Evolutionary conservation across 75 land plant species (phyloP).

Genomic region (Selaginella moellendorffii): DNA sequence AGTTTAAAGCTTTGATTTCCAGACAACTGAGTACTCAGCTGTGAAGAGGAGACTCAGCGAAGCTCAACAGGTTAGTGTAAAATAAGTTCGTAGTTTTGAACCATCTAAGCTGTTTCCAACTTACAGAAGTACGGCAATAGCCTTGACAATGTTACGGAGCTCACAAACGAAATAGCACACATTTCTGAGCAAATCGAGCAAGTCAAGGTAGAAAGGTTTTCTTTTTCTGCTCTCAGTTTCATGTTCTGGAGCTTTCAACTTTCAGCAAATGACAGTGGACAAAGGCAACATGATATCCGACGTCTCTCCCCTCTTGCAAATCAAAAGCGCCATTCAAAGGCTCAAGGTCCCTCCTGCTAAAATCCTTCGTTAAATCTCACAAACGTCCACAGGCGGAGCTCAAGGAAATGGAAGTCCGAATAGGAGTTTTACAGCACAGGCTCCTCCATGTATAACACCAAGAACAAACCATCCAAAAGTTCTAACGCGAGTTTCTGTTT

Average conservation of each 20-base stretch:
- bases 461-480: neutral
- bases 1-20: neutral
- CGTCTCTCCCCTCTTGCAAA: conserved; percentile 19
- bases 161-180: conserved; percentile 7
- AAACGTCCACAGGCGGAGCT: conserved; percentile 12
- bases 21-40: conserved; percentile 7
- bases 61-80: neutral
- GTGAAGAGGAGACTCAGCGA: conserved; percentile 1
- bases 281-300: conserved; percentile 21
- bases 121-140: conserved; percentile 2
- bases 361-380: neutral
- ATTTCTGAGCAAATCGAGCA: conserved; percentile 13
- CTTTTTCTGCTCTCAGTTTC: neutral
- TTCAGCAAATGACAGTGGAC: conserved; percentile 17
- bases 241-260: neutral
- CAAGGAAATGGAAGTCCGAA: conserved; percentile 18
- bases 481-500: neutral
- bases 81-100: neutral
- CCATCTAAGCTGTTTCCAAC: neutral
- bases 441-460: conserved; percentile 5
- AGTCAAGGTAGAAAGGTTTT: conserved; percentile 5
- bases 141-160: neutral
- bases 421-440: conserved; percentile 19
- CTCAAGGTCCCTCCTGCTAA: neutral
- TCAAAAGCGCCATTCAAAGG: conserved; percentile 16